Evolutionary conservation across 495 filamentous ascomycete genomes (phyloP).

Genomic region (Alectoria sarmentosa): DNA sequence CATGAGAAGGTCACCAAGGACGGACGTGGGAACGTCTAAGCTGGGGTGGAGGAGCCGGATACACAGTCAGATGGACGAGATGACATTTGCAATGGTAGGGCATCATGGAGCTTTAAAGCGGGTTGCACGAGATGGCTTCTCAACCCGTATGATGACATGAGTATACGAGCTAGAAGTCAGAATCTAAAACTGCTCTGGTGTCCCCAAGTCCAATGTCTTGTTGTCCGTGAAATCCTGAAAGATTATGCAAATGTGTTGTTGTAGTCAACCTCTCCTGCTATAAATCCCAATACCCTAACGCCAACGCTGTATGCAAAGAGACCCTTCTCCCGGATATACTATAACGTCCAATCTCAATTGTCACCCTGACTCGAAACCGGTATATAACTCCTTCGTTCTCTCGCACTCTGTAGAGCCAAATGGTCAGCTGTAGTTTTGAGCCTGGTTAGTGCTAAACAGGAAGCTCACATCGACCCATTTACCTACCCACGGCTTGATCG

Average conservation of each 20-base stretch:
- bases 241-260: background rate
- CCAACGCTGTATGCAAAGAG: background rate
- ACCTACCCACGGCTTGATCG: conserved; percentile 56
- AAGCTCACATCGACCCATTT: conserved; percentile 48
- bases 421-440: conserved; percentile 19
- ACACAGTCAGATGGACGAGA: too few species aligned
- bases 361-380: conserved; percentile 24
- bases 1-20: conserved; percentile 55
- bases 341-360: conserved; percentile 3
- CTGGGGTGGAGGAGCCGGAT: background rate
- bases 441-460: conserved; percentile 20
- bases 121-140: too few species aligned
- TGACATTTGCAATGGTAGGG: too few species aligned
- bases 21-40: conserved; percentile 23
- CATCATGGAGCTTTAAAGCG: too few species aligned
- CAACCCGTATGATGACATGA: background rate
- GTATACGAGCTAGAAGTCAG: conserved; percentile 2
- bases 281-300: background rate
- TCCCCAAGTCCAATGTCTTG: background rate
- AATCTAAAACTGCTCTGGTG: background rate
- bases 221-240: background rate
- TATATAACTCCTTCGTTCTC: conserved; percentile 25
- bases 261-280: background rate
- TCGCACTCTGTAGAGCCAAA: conserved; percentile 13
- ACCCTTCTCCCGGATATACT: background rate